Percentiles rank a stretch among this genome's conserved stretches.
phyloP scores from a whole-genome alignment of 371 early-diverging fungal species.

The Lichtheimia corymbifera region DNA sequence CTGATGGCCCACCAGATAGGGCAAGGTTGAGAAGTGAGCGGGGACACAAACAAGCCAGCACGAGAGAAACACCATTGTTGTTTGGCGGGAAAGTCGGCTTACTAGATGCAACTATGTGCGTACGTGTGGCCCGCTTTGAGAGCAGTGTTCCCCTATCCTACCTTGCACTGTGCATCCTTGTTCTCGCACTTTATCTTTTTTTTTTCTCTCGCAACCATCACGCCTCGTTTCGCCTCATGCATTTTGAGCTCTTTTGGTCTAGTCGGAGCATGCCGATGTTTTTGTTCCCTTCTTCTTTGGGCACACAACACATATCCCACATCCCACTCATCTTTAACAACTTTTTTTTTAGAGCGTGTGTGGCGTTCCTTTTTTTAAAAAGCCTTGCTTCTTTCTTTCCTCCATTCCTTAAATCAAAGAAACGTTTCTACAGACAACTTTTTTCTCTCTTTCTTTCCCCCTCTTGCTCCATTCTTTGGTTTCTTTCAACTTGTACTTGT shows the following conservation, averaged over 20 bases:
- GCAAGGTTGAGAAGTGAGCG: not conserved
- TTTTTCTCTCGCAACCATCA: too few relatives aligned
- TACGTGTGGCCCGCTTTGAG: too few relatives aligned
- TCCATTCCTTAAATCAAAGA: slow-evolving; percentile 3
- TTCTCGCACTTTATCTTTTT: too few relatives aligned
- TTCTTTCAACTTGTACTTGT: slow-evolving; percentile 4
- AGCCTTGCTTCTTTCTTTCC: slow-evolving; percentile 4
- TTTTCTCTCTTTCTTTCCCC: slow-evolving; percentile 7
- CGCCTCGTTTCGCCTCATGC: slow-evolving; percentile 2
- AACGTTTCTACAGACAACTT: not conserved
- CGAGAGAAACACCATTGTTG: slow-evolving; percentile 8
- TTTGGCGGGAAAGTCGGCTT: slow-evolving; percentile 13
- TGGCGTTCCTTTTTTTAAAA: slow-evolving; percentile 13
- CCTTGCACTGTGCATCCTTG: too few relatives aligned
- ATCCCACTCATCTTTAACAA: slow-evolving; percentile 1
- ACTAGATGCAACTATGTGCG: too few relatives aligned
- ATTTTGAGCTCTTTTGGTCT: slow-evolving; percentile 5
- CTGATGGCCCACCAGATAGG: not conserved
- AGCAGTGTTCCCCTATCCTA: too few relatives aligned
- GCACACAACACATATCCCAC: not conserved
- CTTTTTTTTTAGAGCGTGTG: not conserved
- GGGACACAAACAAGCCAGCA: not conserved
- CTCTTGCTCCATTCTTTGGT: slow-evolving; percentile 5
- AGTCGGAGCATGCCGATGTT: not conserved
- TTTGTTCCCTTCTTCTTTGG: slow-evolving; percentile 7